Percentiles rank a stretch among this genome's conserved stretches.
These are phyloP conservation scores for Umbelopsis sp. DNA, from an alignment of 192 early-diverging fungal species.

Conservation along the genomic window DNA sequence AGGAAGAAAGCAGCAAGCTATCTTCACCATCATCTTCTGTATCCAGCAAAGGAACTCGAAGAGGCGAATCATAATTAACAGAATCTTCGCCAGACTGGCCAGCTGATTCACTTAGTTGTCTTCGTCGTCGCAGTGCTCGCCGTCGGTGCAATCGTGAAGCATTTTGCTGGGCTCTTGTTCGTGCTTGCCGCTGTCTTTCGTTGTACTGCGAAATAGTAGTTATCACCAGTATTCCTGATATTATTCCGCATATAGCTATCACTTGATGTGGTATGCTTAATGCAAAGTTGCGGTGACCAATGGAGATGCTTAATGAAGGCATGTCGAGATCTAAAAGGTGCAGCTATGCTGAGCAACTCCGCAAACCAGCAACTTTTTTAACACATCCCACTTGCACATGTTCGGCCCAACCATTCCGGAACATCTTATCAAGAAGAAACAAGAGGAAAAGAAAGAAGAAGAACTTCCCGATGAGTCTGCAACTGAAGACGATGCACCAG, in stretches of 20 bases:
- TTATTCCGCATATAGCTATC: background rate
- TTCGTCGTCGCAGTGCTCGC: slow-evolving; percentile 9
- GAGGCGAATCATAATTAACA: background rate
- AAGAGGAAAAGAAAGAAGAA: slow-evolving; percentile 8
- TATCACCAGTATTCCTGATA: background rate
- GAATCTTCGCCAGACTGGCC: background rate
- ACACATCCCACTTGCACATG: background rate
- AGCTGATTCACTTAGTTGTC: background rate
- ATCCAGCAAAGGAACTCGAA: background rate
- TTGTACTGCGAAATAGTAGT: slow-evolving; percentile 4
- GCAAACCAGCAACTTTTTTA: background rate
- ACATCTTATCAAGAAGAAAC: slow-evolving; percentile 23
- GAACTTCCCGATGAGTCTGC: background rate
- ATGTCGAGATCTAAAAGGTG: slow-evolving; percentile 1
- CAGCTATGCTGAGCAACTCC: background rate
- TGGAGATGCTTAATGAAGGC: slow-evolving; percentile 10
- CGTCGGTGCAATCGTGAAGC: slow-evolving; percentile 10
- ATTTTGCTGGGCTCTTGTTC: slow-evolving; percentile 13
- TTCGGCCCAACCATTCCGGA: slow-evolving; percentile 28
- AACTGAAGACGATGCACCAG: background rate
- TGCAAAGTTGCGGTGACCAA: slow-evolving; percentile 16
- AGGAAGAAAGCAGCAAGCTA: slow-evolving; percentile 45
- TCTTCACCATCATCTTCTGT: slow-evolving; percentile 47
- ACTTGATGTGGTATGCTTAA: slow-evolving; percentile 9
- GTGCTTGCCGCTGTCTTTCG: background rate